Conservation (phyloP, 257 asterid species). For the Salvia splendens region DNA sequence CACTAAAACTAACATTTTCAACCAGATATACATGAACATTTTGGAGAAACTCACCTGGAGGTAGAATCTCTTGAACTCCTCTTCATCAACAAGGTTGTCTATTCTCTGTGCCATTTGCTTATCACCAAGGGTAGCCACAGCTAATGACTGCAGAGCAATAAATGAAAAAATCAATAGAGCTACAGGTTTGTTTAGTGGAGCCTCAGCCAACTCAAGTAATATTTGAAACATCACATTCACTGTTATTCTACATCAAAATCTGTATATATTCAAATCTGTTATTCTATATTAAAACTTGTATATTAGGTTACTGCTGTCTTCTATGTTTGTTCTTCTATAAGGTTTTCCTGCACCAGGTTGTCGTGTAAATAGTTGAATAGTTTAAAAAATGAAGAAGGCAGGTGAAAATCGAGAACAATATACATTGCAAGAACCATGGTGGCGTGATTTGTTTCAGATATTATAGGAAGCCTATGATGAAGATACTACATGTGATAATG, state of each 20-base stretch:
- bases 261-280: too few species aligned
- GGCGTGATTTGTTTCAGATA: background rate
- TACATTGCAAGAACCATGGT: slow-evolving; percentile 12
- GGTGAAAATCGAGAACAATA: background rate
- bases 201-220: too few species aligned
- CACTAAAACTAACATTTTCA: slow-evolving; percentile 15
- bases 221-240: too few species aligned
- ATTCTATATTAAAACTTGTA: background rate
- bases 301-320: background rate
- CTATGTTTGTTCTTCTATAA: background rate
- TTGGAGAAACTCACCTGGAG: slow-evolving; percentile 68
- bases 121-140: slow-evolving; percentile 97
- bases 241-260: too few species aligned
- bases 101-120: slow-evolving; percentile 90
- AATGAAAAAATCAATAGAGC: slow-evolving; percentile 11
- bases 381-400: background rate
- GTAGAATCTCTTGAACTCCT: slow-evolving; percentile 94
- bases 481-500: background rate
- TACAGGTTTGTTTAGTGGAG: too few species aligned
- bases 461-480: background rate
- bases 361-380: background rate
- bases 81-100: slow-evolving; percentile 94
- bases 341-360: background rate
- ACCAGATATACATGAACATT: slow-evolving; percentile 19
- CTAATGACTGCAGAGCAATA: slow-evolving; percentile 60